A percentile compares a stretch with the other conserved stretches of the same genome.
Conservation (phyloP, 495 filamentous ascomycete genomes). For the Neurospora hispaniola region DNA sequence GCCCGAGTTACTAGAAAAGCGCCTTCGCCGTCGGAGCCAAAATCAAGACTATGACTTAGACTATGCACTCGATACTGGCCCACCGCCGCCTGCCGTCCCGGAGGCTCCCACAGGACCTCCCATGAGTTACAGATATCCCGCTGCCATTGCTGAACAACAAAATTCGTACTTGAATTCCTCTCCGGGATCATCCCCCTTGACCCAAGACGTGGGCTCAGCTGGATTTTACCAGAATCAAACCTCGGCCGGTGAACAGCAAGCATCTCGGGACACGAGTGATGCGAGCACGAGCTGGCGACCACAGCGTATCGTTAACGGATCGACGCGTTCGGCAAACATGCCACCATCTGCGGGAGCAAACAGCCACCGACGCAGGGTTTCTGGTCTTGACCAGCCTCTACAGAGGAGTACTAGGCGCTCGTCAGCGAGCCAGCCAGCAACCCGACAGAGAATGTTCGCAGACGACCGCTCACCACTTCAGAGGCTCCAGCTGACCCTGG, state of each 20-base stretch:
- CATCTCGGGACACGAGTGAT: constrained; percentile 20
- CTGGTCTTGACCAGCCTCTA: constrained; percentile 19
- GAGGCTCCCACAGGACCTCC: constrained; percentile 49
- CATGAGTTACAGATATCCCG: constrained; percentile 45
- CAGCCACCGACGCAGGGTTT: constrained; percentile 17
- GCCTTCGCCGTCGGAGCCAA: constrained; percentile 25
- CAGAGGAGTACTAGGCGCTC: constrained; percentile 17
- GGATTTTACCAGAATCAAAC: constrained; percentile 27
- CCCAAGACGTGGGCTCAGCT: constrained; percentile 31
- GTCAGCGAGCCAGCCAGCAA: constrained; percentile 10
- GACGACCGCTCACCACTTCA: constrained; percentile 81
- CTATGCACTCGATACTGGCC: constrained; percentile 14
- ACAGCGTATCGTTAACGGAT: constrained; percentile 17
- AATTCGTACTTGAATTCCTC: constrained; percentile 18
- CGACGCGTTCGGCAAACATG: constrained; percentile 5
- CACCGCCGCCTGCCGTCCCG: constrained; percentile 42
- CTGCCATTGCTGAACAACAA: constrained; percentile 28
- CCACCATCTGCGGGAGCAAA: constrained; percentile 7
- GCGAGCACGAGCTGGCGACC: constrained; percentile 14
- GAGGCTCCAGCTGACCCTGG: constrained; percentile 76
- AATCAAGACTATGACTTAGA: constrained; percentile 23
- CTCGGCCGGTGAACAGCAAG: constrained; percentile 18
- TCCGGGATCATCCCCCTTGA: constrained; percentile 12
- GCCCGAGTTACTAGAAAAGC: constrained; percentile 27
- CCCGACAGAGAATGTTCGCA: constrained; percentile 46